Evolutionary conservation across 2,329 filamentous ascomycete genomes (phyloP).

Genomic region (Pseudocercospora fijiensis): DNA sequence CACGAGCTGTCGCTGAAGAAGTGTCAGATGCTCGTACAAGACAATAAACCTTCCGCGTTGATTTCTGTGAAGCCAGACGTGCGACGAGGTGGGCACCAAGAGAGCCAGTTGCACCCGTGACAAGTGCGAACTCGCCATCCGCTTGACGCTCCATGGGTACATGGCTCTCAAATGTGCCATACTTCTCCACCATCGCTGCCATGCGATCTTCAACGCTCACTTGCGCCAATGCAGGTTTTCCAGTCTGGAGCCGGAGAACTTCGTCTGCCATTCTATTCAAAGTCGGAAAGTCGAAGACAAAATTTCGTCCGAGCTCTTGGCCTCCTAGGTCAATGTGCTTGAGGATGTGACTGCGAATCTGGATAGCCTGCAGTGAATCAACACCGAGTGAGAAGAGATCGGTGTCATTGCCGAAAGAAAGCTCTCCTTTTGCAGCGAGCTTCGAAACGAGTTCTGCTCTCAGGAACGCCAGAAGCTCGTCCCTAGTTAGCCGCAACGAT

Average conservation of each 20-base stretch:
- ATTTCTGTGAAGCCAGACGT: constrained; percentile 33
- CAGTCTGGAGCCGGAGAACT: constrained; percentile 45
- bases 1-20: constrained; percentile 35
- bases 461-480: constrained; percentile 12
- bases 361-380: constrained; percentile 45
- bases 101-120: constrained; percentile 66
- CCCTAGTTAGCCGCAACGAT: constrained; percentile 8
- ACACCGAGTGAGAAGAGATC: constrained; percentile 38
- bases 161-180: constrained; percentile 39
- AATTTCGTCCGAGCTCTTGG: constrained; percentile 52
- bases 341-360: constrained; percentile 54
- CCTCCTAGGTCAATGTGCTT: constrained; percentile 53
- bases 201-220: constrained; percentile 45
- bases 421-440: constrained; percentile 7
- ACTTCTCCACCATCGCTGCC: constrained; percentile 45
- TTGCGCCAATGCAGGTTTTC: constrained; percentile 32
- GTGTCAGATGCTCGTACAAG: constrained; percentile 51
- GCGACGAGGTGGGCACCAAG: constrained; percentile 59
- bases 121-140: constrained; percentile 17
- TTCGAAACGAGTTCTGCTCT: constrained; percentile 1
- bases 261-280: constrained; percentile 48
- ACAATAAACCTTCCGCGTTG: constrained; percentile 48
- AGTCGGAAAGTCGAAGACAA: constrained; percentile 59
- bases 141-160: constrained; percentile 16
- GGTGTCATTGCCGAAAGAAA: constrained; percentile 23